Conservation (phyloP, 2,329 filamentous ascomycete species). For the Akanthomyces muscarius region DNA sequence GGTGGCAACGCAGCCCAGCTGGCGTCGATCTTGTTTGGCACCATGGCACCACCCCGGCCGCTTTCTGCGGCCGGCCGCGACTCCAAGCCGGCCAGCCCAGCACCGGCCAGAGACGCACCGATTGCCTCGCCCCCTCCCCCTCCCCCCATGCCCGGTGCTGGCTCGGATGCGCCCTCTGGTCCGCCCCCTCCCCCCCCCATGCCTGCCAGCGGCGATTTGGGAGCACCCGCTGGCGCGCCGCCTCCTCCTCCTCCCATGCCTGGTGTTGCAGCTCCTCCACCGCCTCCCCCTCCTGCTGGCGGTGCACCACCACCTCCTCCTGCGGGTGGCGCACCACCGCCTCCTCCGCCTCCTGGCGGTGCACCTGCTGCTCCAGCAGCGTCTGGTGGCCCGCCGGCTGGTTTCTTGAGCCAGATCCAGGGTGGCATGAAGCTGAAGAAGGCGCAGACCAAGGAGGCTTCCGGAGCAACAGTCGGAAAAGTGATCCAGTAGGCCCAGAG, state of each 20-base stretch:
- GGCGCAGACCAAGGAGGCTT: slow-evolving; percentile 85
- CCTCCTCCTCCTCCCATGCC: slow-evolving; percentile 31
- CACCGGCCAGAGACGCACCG: slow-evolving; percentile 37
- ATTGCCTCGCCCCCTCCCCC: slow-evolving; percentile 37
- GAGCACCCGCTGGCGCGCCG: slow-evolving; percentile 25
- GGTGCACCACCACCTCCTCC: slow-evolving; percentile 37
- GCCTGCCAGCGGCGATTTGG: slow-evolving; percentile 23
- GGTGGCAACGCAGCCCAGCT: slow-evolving; percentile 85
- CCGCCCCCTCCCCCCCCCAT: slow-evolving; percentile 30
- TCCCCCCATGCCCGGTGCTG: slow-evolving; percentile 28
- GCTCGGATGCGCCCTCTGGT: slow-evolving; percentile 29
- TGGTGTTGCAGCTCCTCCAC: slow-evolving; percentile 34
- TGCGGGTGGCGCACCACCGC: too few relatives aligned
- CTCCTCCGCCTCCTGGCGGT: slow-evolving; percentile 42
- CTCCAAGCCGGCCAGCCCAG: slow-evolving; percentile 38
- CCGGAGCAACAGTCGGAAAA: slow-evolving; percentile 66
- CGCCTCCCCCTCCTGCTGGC: slow-evolving; percentile 40
- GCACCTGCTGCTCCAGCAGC: slow-evolving; percentile 44
- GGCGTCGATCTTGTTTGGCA: slow-evolving; percentile 91
- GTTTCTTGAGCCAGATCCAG: slow-evolving; percentile 79
- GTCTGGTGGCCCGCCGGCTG: slow-evolving; percentile 46
- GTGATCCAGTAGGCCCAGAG: slow-evolving; percentile 51
- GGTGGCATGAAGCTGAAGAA: slow-evolving; percentile 76
- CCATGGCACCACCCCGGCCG: slow-evolving; percentile 90
- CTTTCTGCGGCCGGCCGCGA: slow-evolving; percentile 78